Evolutionary conservation across 495 filamentous ascomycete genomes (phyloP), one percentile per base, ranked within the genome.

Genomic region (Penicillium soppii): DNA sequence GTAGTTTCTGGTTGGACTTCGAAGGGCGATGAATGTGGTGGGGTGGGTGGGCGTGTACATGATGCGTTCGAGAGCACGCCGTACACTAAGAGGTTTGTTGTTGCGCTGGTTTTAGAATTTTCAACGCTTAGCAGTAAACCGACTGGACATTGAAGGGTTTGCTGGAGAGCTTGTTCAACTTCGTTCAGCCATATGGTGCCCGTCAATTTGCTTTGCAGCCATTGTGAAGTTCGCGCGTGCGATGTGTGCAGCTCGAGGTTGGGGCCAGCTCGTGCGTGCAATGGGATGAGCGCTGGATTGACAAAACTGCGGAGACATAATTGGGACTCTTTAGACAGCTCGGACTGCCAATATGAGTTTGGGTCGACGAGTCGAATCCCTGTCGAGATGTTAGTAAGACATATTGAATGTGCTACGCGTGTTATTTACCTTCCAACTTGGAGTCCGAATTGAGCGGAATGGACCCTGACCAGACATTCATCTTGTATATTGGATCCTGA

Each of bases 1-100:
- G 43, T 25, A 32, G 27, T 51, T 15, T 32, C 23, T 44, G 51
- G 15, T 26, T 63, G 61, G 8, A 56, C 59, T 6, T 61, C 63
- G 30, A 64, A 62, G 1, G 70, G 74, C 2, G 74, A 76, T 4
- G 73, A 80, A 23, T 64, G 60, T 9, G 78, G 75, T 5, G 80
- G 77, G 16, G 78, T 77, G 5, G 75, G 78, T 26, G 65, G 72
- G 20, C 68, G 65, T 25, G 66, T 54, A 29, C 56, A 61, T 5
- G 61, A 59, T 17, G 60, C 39, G 45, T 53, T 65, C 8, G 68
- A 72, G 35, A 77, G 33, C 10, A 74, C 59, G 30, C 72, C 81
- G 45, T 84, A 84, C 20, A 86, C 65, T 19, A 86, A 58, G 7
- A 86, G 50, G 47, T 84, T 81, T 9, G 82, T 79, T 3, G 75